phyloP scores from a whole-genome alignment of 768 basidiomycete genomes.

The Rhodosporidiobolus odoratus region DNA sequence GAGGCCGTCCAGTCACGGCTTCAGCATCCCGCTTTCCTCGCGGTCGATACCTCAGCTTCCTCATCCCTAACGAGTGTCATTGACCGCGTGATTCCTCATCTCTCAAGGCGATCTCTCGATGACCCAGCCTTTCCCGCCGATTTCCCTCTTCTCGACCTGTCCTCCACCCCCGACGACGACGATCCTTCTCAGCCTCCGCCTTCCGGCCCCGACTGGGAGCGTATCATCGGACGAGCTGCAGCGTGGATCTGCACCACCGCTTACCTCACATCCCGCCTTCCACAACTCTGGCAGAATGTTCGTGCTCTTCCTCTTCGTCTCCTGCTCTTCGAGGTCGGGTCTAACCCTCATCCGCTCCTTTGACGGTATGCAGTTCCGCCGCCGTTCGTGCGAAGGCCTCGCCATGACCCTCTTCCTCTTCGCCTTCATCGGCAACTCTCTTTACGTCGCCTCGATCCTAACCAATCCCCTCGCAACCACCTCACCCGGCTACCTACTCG shows the following conservation, averaged over 20 bases:
- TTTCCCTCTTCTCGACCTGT: background rate
- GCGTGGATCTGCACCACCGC: conserved; percentile 92
- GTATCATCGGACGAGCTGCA: conserved; percentile 76
- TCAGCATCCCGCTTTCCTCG: background rate
- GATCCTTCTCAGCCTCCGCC: background rate
- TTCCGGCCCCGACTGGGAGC: conserved; percentile 49
- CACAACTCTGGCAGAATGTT: conserved; percentile 99
- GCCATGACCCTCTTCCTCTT: conserved; percentile 89
- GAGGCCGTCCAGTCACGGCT: background rate
- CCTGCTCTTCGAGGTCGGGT: background rate
- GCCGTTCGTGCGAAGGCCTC: conserved; percentile 60
- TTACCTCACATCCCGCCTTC: conserved; percentile 86
- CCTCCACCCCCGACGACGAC: background rate
- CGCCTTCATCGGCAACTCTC: conserved; percentile 87
- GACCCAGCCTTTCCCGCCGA: background rate
- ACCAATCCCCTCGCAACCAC: conserved; percentile 58
- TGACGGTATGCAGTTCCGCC: conserved; percentile 43
- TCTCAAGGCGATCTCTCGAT: too few relatives aligned
- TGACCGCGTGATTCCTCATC: too few relatives aligned
- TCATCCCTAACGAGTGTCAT: too few relatives aligned
- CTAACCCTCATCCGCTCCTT: too few relatives aligned
- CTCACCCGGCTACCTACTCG: conserved; percentile 36
- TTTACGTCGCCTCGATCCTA: conserved; percentile 62
- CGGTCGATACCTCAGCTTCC: too few relatives aligned
- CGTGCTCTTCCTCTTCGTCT: conserved; percentile 46